These are phyloP conservation scores for Ceratocystis colombiana DNA, from an alignment of 2,329 filamentous ascomycete species.

Conservation along the genomic window DNA sequence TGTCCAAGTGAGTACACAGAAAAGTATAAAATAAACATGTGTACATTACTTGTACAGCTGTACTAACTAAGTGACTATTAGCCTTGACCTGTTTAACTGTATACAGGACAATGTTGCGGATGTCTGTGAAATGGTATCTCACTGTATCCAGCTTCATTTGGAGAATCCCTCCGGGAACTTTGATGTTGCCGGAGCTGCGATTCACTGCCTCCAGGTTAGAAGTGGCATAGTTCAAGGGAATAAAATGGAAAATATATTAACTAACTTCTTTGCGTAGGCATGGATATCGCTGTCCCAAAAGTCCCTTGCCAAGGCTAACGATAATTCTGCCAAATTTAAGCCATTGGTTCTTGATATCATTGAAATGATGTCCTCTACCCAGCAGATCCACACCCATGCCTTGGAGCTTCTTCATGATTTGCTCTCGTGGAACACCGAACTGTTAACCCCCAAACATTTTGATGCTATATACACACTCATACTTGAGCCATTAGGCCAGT, in stretches of 20 bases:
- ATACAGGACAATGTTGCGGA: conserved; percentile 37
- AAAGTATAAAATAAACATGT: background rate
- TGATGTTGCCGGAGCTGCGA: conserved; percentile 43
- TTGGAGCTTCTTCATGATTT: conserved; percentile 57
- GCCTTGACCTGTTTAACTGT: conserved; percentile 35
- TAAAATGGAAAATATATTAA: background rate
- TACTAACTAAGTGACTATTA: conserved; percentile 30
- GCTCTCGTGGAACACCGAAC: conserved; percentile 53
- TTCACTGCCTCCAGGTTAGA: conserved; percentile 52
- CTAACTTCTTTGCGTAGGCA: conserved; percentile 23
- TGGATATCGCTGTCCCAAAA: conserved; percentile 28
- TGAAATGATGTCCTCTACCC: conserved; percentile 38
- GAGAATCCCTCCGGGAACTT: conserved; percentile 27
- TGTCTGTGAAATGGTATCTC: conserved; percentile 35
- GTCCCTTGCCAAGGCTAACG: conserved; percentile 14
- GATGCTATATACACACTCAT: conserved; percentile 49
- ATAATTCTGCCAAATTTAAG: conserved; percentile 31
- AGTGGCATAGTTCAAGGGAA: conserved; percentile 22
- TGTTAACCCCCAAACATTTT: conserved; percentile 52
- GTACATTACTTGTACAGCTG: conserved; percentile 23
- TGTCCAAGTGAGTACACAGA: conserved; percentile 41
- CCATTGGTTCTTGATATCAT: conserved; percentile 51
- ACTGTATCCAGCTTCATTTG: conserved; percentile 32
- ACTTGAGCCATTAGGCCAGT: conserved; percentile 48
- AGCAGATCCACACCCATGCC: conserved; percentile 49